Conservation (phyloP, 805 yeast species). For the Candida pseudofarinosa region DNA sequence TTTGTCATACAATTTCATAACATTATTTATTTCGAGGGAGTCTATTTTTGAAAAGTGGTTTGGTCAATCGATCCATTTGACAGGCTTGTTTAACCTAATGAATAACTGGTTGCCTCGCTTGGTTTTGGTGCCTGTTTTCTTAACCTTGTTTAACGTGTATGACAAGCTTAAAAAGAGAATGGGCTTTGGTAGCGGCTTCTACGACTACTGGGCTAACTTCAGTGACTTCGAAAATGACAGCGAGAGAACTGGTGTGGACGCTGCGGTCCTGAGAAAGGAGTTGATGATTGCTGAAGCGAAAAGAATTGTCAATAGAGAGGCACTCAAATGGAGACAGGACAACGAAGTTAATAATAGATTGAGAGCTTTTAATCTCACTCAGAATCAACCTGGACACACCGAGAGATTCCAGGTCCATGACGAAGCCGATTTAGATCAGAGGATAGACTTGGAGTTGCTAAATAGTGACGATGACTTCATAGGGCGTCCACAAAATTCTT, state of each 20-base stretch:
- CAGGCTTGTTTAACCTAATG: slow-evolving; percentile 67
- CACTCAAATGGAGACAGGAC: slow-evolving; percentile 21
- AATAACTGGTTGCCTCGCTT: slow-evolving; percentile 76
- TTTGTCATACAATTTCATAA: slow-evolving; percentile 71
- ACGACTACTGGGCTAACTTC: slow-evolving; percentile 36
- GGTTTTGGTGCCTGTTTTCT: slow-evolving; percentile 61
- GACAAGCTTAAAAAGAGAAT: slow-evolving; percentile 48
- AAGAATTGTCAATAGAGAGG: slow-evolving; percentile 34
- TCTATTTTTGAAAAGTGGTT: slow-evolving; percentile 67
- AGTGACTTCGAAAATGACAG: slow-evolving; percentile 26
- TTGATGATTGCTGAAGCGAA: slow-evolving; percentile 40
- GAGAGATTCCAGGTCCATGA: not conserved
- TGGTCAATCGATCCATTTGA: slow-evolving; percentile 70
- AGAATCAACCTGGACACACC: not conserved
- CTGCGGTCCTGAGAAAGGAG: slow-evolving; percentile 22
- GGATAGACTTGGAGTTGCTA: not conserved
- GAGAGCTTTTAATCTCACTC: slow-evolving; percentile 18
- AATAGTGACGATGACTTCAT: not conserved
- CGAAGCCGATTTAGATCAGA: not conserved
- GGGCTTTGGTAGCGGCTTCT: slow-evolving; percentile 35
- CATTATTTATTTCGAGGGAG: slow-evolving; percentile 50
- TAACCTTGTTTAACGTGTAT: slow-evolving; percentile 64
- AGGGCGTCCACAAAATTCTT: not conserved
- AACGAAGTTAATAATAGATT: slow-evolving; percentile 10
- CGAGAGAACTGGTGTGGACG: slow-evolving; percentile 13